phyloP scores from a whole-genome alignment of 305 asterid genomes.

The Lippia alba region DNA sequence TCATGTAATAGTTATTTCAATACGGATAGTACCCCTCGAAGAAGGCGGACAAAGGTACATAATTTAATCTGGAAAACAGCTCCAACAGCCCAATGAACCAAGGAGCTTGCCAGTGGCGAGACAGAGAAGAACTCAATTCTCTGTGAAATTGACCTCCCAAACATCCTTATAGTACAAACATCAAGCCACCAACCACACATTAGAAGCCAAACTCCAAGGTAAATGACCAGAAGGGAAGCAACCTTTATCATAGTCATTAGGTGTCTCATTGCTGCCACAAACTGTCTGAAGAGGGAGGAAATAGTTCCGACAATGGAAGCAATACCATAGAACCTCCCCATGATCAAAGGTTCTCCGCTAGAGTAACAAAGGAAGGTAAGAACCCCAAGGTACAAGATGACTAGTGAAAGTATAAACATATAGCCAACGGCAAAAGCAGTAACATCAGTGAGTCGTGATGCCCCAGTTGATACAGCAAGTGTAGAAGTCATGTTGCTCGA shows the following conservation, averaged over 20 bases:
- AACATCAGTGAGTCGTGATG: conserved; percentile 90
- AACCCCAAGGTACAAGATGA: conserved; percentile 82
- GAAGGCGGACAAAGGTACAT: conserved; percentile 98
- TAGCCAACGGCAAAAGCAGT: conserved; percentile 98
- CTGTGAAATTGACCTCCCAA: conserved; percentile 87
- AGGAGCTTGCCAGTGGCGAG: conserved; percentile 96
- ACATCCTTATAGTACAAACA: conserved; percentile 96
- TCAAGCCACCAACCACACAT: conserved; percentile 99
- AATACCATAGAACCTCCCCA: conserved; percentile 96
- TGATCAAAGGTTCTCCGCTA: conserved; percentile 89
- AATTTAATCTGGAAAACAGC: conserved; percentile 96
- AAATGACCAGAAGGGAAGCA: conserved; percentile 95
- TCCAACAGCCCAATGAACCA: conserved; percentile 98
- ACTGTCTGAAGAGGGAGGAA: conserved; percentile 91
- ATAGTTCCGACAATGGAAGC: conserved; percentile 95
- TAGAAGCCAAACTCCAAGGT: conserved; percentile 94
- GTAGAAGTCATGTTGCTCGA: conserved; percentile 66
- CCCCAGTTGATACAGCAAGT: conserved; percentile 62
- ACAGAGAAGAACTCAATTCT: conserved; percentile 93
- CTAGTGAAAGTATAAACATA: conserved; percentile 79
- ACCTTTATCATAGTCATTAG: conserved; percentile 98
- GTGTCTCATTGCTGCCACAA: conserved; percentile 94
- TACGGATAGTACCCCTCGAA: conserved; percentile 78
- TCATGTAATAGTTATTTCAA: conserved; percentile 12
- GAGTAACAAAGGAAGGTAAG: conserved; percentile 84